Evolutionary conservation across 345 rosid genomes (phyloP), one percentile per base, ranked within the genome.

Genomic region (Salix exigua): DNA sequence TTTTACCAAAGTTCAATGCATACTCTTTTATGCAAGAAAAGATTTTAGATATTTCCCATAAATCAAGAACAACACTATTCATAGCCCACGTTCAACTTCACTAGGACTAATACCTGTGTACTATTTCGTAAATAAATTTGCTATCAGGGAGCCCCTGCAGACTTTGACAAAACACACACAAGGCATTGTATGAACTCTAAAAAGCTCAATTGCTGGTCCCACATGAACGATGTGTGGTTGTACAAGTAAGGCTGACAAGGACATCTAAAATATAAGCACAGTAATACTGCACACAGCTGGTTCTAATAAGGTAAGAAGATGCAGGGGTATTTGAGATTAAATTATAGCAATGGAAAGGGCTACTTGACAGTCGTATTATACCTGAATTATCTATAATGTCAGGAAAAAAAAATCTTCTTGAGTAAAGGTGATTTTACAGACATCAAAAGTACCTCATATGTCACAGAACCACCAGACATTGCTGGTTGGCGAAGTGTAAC

Each of bases 401-500:
- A 40, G 53, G 53, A 12, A 33, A 67, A 17, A 17, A 25, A 70
- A 12, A 19, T 50, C 61, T 40, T 48, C 31, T 46, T 9, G 42
- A 67, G 46, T 68, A 7, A 37, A 21, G 13, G 46, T n/a, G 26
- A n/a, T 61, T 46, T 18, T 17, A 37, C 16, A 9, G 14, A 13
- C 55, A 71, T 66, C 51, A 74, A 66, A 76, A 73, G 67, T 79
- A 93, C 98, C 99, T 95, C 98, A 73, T 88, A 90, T 69, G 96
- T 81, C 78, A 86, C 86, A 1, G 88, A 62, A 40, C 90, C 89
- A 80, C 87, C 84, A 65, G 92, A 48, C 79, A 76, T 76, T 61
- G 90, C 79, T 25, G 91, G 88, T 75, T 89, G 92, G 73, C 88
- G 87, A 65, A 95, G 91, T 26, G 91, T 89, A 66, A 88, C 94